A percentile compares a stretch with the other conserved stretches of the same genome.
Evolutionary conservation across 176 grass and related monocot genomes (phyloP).

Genomic region (Tillandsia fasciculata): DNA sequence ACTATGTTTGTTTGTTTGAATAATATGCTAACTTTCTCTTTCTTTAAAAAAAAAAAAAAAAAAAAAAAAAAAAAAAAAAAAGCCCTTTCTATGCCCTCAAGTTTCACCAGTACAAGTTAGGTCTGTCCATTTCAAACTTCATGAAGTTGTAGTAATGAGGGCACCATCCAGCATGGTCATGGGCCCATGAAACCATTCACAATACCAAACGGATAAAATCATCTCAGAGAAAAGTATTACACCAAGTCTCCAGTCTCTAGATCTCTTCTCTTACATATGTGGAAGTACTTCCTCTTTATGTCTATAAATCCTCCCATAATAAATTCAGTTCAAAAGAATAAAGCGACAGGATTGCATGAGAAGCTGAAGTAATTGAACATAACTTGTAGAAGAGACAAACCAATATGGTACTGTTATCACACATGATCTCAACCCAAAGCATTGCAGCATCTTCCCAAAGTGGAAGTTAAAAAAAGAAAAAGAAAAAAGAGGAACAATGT

Average conservation of each 20-base stretch:
- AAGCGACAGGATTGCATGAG: conserved; percentile 24
- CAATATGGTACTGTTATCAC: conserved; percentile 20
- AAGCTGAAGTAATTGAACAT: conserved; percentile 31
- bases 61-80: too few species aligned
- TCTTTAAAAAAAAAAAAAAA: too few species aligned
- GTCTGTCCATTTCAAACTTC: conserved; percentile 26
- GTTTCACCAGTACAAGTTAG: conserved; percentile 17
- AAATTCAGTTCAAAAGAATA: conserved; percentile 13
- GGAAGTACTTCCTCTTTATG: neutral
- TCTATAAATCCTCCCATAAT: neutral
- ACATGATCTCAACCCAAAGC: neutral
- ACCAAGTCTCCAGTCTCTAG: too few species aligned
- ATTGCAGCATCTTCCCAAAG: neutral
- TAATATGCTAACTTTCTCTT: too few species aligned
- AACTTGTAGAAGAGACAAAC: conserved; percentile 22
- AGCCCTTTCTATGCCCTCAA: conserved; percentile 3
- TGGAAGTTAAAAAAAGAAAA: neutral
- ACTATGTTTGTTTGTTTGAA: too few species aligned
- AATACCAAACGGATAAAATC: too few species aligned
- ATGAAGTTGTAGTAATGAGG: conserved; percentile 12
- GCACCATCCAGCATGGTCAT: too few species aligned
- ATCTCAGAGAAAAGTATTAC: too few species aligned
- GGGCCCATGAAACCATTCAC: too few species aligned
- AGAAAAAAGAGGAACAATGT: neutral
- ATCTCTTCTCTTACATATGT: neutral